Evolutionary conservation across 805 yeast genomes (phyloP).

Genomic region (Wickerhamomyces bovis): DNA sequence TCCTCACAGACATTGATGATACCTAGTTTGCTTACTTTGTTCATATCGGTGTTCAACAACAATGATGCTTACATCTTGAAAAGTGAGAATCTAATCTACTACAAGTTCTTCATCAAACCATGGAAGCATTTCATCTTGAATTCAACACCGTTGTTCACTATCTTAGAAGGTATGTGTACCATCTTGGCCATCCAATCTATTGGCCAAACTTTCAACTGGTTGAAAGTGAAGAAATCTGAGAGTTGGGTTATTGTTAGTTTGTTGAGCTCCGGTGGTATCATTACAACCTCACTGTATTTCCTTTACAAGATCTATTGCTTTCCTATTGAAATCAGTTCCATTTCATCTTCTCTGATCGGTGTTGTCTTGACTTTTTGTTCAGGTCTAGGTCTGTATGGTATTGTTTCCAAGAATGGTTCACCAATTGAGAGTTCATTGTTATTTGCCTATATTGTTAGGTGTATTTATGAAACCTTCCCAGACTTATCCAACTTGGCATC

Average conservation of each 20-base stretch:
- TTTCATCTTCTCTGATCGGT: slow-evolving; percentile 82
- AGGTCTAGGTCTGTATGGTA: slow-evolving; percentile 76
- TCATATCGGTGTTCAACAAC: slow-evolving; percentile 47
- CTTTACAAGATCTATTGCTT: slow-evolving; percentile 78
- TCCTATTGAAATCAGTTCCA: slow-evolving; percentile 53
- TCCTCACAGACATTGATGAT: slow-evolving; percentile 77
- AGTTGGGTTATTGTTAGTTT: slow-evolving; percentile 71
- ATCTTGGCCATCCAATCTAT: slow-evolving; percentile 86
- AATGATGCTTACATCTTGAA: slow-evolving; percentile 21
- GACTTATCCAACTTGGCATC: slow-evolving; percentile 60
- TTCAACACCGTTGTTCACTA: slow-evolving; percentile 84
- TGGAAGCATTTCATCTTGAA: slow-evolving; percentile 73
- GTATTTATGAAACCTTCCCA: slow-evolving; percentile 89
- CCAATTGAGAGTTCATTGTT: slow-evolving; percentile 83
- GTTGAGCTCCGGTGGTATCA: slow-evolving; percentile 63
- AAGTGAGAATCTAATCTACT: slow-evolving; percentile 20
- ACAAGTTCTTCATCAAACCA: slow-evolving; percentile 39
- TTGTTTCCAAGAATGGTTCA: slow-evolving; percentile 77
- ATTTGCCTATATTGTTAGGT: slow-evolving; percentile 86
- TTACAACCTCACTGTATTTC: slow-evolving; percentile 73
- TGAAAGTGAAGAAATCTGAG: slow-evolving; percentile 58
- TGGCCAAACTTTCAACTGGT: slow-evolving; percentile 75
- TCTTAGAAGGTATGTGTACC: slow-evolving; percentile 90
- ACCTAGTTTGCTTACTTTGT: slow-evolving; percentile 73
- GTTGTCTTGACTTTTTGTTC: slow-evolving; percentile 72